phyloP scores from a whole-genome alignment of 1,139 yeast species.

The Yamadazyma epiphylla region DNA sequence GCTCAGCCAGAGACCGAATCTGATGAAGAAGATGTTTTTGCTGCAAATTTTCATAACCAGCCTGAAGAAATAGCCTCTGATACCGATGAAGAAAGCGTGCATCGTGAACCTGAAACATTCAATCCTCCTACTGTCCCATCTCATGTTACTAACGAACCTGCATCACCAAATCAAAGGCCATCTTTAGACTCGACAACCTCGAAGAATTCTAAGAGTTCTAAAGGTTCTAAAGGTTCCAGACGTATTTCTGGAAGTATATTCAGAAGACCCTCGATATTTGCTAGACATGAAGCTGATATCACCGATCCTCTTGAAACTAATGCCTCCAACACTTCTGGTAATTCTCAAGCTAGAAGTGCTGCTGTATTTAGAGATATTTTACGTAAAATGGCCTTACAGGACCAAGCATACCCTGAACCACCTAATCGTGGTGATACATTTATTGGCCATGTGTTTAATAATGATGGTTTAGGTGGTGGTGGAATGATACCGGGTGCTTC shows the following conservation, averaged over 20 bases:
- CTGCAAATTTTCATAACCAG: not conserved
- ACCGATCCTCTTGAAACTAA: slow-evolving; percentile 18
- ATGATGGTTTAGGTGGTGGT: slow-evolving; percentile 33
- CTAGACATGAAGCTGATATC: slow-evolving; percentile 13
- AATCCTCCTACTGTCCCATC: not conserved
- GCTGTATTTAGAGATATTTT: slow-evolving; percentile 28
- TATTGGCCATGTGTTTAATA: slow-evolving; percentile 33
- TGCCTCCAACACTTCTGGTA: slow-evolving; percentile 4
- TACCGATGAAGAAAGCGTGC: slow-evolving; percentile 8
- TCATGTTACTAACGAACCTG: not conserved
- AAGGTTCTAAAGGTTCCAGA: slow-evolving; percentile 5
- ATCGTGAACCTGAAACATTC: too few species aligned
- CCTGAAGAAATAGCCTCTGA: slow-evolving; percentile 10
- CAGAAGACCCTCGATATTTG: slow-evolving; percentile 10
- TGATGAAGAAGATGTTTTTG: slow-evolving; percentile 5
- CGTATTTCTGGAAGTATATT: slow-evolving; percentile 4
- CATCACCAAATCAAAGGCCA: not conserved
- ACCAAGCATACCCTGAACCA: slow-evolving; percentile 24
- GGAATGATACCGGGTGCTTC: slow-evolving; percentile 44
- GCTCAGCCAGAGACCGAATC: slow-evolving; percentile 2
- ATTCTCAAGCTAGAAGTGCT: slow-evolving; percentile 9
- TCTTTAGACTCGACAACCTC: not conserved
- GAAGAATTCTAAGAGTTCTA: slow-evolving; percentile 6
- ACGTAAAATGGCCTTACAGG: slow-evolving; percentile 34
- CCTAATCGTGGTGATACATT: slow-evolving; percentile 31